These are phyloP conservation scores for Beta corolliflora DNA, from an alignment of 179 eudicot genomes.

Conservation along the genomic window DNA sequence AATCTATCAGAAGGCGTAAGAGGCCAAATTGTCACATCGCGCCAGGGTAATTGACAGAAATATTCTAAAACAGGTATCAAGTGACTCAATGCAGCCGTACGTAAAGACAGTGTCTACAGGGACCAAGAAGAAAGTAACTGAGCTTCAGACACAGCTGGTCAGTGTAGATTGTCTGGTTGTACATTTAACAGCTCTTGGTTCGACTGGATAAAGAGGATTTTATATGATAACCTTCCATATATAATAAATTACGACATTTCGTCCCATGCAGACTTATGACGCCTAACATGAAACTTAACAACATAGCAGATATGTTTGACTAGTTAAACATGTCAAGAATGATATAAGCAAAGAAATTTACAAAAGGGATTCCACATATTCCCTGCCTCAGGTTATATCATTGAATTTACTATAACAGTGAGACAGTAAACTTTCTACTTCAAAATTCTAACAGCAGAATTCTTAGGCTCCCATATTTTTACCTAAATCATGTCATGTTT, in stretches of 20 bases:
- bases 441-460: no score
- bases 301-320: no score
- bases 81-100: background rate
- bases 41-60: background rate
- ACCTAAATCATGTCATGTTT: background rate
- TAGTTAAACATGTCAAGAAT: no score
- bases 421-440: no score
- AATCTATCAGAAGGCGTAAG: background rate
- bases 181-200: background rate
- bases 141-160: background rate
- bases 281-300: no score
- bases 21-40: background rate
- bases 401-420: no score
- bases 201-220: background rate
- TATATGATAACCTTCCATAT: background rate
- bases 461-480: background rate
- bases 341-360: no score
- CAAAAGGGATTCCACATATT: no score
- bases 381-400: no score
- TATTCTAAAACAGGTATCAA: no score
- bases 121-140: background rate
- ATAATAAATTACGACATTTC: no score
- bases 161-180: background rate
- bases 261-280: no score
- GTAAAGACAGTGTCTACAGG: background rate